A percentile compares a stretch with the other conserved stretches of the same genome.
Conservation (phyloP, 805 yeast species). For the Saturnispora ahearnii region DNA sequence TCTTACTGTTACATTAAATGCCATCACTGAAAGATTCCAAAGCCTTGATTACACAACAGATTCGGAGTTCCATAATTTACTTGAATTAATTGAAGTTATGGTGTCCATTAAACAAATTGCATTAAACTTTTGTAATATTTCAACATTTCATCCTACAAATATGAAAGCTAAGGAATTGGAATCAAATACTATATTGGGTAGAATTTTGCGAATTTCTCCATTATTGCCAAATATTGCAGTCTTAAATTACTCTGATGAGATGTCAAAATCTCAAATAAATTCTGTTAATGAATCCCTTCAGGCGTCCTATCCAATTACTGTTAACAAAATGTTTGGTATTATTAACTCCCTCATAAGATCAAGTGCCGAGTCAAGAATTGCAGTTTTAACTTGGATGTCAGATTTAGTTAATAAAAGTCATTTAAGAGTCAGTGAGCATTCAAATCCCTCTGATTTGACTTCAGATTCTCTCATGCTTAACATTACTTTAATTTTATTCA, state of each 20-base stretch:
- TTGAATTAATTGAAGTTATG: conserved; percentile 50
- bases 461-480: conserved; percentile 80
- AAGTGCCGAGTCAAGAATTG: conserved; percentile 53
- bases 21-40: conserved; percentile 31
- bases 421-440: conserved; percentile 78
- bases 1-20: conserved; percentile 43
- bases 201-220: conserved; percentile 69
- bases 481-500: conserved; percentile 54
- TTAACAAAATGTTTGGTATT: conserved; percentile 60
- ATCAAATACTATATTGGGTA: conserved; percentile 60
- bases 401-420: conserved; percentile 74
- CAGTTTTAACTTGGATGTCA: conserved; percentile 60
- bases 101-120: conserved; percentile 56
- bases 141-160: conserved; percentile 42
- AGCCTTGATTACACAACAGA: conserved; percentile 37
- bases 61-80: conserved; percentile 41
- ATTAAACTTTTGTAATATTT: conserved; percentile 45
- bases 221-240: conserved; percentile 43
- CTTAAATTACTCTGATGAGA: conserved; percentile 33
- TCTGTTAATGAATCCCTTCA: conserved; percentile 52
- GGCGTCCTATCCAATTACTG: conserved; percentile 48
- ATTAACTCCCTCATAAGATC: conserved; percentile 71
- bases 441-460: conserved; percentile 55
- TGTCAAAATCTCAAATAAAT: conserved; percentile 36
- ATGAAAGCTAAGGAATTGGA: conserved; percentile 48